Conservation (phyloP, 176 grass and related monocot genomes). For the Ampelocalamus luodianensis region DNA sequence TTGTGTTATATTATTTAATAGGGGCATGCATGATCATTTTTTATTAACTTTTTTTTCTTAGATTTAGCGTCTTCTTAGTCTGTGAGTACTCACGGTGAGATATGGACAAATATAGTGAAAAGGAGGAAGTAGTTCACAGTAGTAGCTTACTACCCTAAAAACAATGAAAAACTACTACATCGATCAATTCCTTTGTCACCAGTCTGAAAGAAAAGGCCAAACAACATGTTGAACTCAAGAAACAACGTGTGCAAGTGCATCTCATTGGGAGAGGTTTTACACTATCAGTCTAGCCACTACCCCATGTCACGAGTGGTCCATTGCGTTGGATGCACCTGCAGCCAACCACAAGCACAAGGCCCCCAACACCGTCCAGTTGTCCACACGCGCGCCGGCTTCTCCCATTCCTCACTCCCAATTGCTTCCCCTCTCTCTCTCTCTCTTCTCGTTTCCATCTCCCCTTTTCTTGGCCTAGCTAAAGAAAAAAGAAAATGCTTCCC, state of each 20-base stretch:
- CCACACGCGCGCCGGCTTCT: background rate
- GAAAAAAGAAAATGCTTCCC: background rate
- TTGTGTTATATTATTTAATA: no score
- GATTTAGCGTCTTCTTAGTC: no score
- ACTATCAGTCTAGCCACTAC: background rate
- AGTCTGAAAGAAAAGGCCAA: background rate
- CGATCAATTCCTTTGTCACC: background rate
- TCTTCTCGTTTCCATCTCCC: background rate
- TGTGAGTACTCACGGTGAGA: no score
- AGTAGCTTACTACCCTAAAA: no score
- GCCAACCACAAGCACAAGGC: conserved; percentile 17
- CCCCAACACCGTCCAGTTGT: conserved; percentile 30
- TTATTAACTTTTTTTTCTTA: no score
- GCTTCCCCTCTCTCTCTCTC: background rate
- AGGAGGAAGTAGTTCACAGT: no score
- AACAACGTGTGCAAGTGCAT: background rate
- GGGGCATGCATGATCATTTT: no score
- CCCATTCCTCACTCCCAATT: background rate
- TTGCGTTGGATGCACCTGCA: conserved; percentile 30
- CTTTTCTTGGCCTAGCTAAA: conserved; percentile 24
- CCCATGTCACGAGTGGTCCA: conserved; percentile 42
- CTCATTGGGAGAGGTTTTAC: background rate
- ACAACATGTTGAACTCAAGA: background rate
- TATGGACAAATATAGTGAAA: no score
- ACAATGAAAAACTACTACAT: background rate